Evolutionary conservation across 352 stramenopile genomes (phyloP).

Genomic region (Discostella stelligera): DNA sequence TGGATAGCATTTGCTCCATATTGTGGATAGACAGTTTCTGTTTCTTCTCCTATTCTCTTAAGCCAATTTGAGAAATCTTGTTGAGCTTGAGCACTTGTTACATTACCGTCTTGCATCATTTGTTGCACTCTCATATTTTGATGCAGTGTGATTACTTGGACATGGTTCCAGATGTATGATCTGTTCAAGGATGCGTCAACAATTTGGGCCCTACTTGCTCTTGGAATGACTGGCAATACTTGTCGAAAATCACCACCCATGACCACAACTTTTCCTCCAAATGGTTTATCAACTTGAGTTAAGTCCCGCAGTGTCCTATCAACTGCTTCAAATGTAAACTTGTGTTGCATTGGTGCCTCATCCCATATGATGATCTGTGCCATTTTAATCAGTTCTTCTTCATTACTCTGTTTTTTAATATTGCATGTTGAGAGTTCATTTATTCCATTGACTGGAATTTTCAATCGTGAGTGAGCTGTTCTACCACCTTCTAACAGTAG

Average conservation of each 20-base stretch:
- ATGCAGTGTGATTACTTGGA: neutral
- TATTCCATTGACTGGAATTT: neutral
- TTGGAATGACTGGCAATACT: neutral
- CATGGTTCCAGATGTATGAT: neutral
- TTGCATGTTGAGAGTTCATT: constrained; percentile 1
- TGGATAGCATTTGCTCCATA: constrained; percentile 8
- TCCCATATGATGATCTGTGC: neutral
- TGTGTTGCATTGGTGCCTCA: neutral
- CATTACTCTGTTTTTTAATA: constrained; percentile 4
- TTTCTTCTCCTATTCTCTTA: neutral
- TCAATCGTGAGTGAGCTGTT: neutral
- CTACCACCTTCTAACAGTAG: neutral
- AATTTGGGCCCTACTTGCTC: neutral
- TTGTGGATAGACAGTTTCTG: neutral
- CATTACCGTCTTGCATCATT: neutral
- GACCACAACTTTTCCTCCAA: neutral
- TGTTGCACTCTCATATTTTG: neutral
- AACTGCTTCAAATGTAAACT: neutral
- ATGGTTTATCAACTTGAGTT: neutral
- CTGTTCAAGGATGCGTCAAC: neutral
- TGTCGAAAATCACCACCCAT: neutral
- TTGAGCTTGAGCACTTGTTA: neutral
- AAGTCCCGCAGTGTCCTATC: neutral
- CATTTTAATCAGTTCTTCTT: neutral
- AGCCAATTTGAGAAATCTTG: neutral